These are phyloP conservation scores for Begonia masoniana DNA, from an alignment of 306 rosid genomes.

Conservation along the genomic window DNA sequence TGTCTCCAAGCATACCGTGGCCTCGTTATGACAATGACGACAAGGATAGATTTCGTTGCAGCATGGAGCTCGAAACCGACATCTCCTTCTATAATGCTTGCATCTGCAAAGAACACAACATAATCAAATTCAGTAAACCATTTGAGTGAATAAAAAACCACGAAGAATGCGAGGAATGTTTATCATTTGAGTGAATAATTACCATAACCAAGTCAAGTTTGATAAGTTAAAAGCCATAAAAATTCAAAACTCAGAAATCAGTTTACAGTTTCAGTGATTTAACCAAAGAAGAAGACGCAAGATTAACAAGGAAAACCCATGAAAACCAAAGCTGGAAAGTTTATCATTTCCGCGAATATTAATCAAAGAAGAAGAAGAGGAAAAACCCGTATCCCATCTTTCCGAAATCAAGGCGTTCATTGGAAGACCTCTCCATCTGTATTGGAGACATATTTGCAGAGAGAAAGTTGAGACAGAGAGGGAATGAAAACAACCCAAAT, in stretches of 20 bases:
- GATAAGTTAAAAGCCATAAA: too few relatives aligned
- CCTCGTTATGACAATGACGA: constrained; percentile 94
- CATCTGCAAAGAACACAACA: constrained; percentile 34
- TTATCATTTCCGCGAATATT: too few relatives aligned
- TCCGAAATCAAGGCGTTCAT: constrained; percentile 80
- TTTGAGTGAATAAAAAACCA: too few relatives aligned
- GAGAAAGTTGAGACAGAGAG: constrained; percentile 10
- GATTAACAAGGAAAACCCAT: too few relatives aligned
- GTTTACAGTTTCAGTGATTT: too few relatives aligned
- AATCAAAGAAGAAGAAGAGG: not conserved
- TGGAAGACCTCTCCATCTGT: constrained; percentile 57
- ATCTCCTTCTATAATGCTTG: constrained; percentile 86
- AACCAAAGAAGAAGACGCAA: too few relatives aligned
- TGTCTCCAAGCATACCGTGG: constrained; percentile 30
- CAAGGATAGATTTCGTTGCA: constrained; percentile 85
- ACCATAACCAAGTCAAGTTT: too few relatives aligned
- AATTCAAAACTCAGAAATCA: too few relatives aligned
- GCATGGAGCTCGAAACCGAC: constrained; percentile 88
- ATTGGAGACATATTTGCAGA: constrained; percentile 10
- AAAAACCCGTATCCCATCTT: constrained; percentile 89
- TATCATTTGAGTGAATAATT: too few relatives aligned
- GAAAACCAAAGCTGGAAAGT: too few relatives aligned
- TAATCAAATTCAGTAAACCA: not conserved
- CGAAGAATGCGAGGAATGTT: too few relatives aligned
- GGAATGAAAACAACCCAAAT: constrained; percentile 9